Conservation (phyloP, 345 rosid genomes). For the Salix udensis region DNA sequence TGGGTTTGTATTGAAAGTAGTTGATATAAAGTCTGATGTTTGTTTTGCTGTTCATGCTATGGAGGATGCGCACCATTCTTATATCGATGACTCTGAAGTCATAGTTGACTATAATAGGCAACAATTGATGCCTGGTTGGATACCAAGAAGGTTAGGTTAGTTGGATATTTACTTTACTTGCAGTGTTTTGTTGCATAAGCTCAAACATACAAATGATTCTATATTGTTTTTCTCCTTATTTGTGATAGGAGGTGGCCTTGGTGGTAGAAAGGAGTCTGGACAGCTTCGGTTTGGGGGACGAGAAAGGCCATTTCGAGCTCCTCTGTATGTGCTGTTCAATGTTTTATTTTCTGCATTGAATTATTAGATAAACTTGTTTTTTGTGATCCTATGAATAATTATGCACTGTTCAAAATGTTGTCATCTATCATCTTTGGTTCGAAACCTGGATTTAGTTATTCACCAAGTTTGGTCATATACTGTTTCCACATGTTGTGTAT, state of each 20-base stretch:
- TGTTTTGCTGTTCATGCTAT: conserved; percentile 1
- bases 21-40: background rate
- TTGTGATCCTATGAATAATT: background rate
- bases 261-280: conserved; percentile 91
- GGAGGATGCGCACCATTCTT: conserved; percentile 82
- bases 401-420: background rate
- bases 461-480: background rate
- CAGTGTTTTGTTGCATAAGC: background rate
- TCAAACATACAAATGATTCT: background rate
- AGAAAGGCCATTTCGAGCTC: conserved; percentile 96
- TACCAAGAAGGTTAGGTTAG: conserved; percentile 97
- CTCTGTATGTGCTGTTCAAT: conserved; percentile 49
- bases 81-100: conserved; percentile 67
- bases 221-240: background rate
- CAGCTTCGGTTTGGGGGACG: conserved; percentile 97
- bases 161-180: background rate
- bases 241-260: conserved; percentile 85
- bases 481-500: background rate
- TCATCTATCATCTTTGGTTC: background rate
- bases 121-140: conserved; percentile 93
- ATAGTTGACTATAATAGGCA: conserved; percentile 87
- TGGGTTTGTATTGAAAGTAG: background rate
- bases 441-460: background rate
- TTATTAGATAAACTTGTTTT: background rate
- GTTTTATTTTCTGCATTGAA: conserved; percentile 2